Evolutionary conservation across 2,329 filamentous ascomycete species (phyloP).

Genomic region (Geosmithia putterillii): DNA sequence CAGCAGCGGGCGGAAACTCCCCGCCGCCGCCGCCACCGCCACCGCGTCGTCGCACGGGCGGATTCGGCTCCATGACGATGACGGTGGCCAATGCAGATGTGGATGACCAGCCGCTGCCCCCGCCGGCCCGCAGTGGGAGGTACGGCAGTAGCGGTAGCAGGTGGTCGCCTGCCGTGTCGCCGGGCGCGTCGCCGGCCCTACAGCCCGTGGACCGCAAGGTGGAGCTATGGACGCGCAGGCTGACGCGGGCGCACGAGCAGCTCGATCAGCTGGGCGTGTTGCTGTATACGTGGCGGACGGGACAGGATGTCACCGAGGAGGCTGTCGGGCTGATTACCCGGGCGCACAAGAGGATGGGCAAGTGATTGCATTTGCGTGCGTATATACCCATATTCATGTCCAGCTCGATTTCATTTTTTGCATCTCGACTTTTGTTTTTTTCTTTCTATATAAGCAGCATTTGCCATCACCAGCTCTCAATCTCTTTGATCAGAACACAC

Average conservation of each 20-base stretch:
- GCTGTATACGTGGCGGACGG: conserved; percentile 62
- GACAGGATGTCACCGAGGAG: conserved; percentile 56
- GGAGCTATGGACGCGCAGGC: conserved; percentile 58
- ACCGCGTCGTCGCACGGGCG: conserved; percentile 31
- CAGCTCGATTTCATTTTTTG: too few relatives aligned
- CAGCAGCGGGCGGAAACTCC: conserved; percentile 24
- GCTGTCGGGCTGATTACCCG: conserved; percentile 52
- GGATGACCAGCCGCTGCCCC: conserved; percentile 26
- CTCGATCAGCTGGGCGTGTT: conserved; percentile 54
- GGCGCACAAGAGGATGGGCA: conserved; percentile 31
- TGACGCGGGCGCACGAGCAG: conserved; percentile 49
- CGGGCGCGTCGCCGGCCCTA: conserved; percentile 13
- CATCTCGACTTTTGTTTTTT: too few relatives aligned
- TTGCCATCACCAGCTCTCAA: too few relatives aligned
- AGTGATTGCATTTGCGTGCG: too few relatives aligned
- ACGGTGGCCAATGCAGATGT: conserved; percentile 18
- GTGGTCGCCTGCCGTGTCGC: conserved; percentile 14
- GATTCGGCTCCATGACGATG: conserved; percentile 19
- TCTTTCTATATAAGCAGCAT: too few relatives aligned
- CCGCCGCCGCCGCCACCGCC: conserved; percentile 33
- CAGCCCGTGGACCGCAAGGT: conserved; percentile 38
- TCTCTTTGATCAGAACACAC: too few relatives aligned
- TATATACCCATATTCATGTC: too few relatives aligned
- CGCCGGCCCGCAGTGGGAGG: conserved; percentile 11
- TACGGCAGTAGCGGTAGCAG: background rate